Evolutionary conservation across 805 yeast genomes (phyloP).

Genomic region (Candida coquimbonensis): DNA sequence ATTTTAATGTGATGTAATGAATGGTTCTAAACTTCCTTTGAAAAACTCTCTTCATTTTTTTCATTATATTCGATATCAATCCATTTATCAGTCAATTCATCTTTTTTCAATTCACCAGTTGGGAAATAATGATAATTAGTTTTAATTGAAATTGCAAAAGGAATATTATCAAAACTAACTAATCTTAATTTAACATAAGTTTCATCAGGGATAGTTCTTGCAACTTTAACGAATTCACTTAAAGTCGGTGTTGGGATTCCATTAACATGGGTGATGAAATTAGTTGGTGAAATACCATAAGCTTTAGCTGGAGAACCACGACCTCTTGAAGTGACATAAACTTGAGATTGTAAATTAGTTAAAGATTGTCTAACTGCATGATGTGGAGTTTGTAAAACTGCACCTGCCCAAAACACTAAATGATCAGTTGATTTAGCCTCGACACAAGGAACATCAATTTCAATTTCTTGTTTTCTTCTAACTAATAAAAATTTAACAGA

Average conservation of each 20-base stretch:
- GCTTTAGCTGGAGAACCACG: slow-evolving; percentile 85
- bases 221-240: slow-evolving; percentile 57
- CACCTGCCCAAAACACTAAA: slow-evolving; percentile 78
- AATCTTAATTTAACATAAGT: slow-evolving; percentile 75
- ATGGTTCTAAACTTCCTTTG: slow-evolving; percentile 12
- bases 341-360: slow-evolving; percentile 69
- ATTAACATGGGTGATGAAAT: slow-evolving; percentile 85
- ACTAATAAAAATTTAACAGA: slow-evolving; percentile 54
- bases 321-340: slow-evolving; percentile 70
- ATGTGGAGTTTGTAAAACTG: slow-evolving; percentile 81
- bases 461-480: slow-evolving; percentile 60
- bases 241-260: slow-evolving; percentile 66
- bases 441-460: slow-evolving; percentile 57
- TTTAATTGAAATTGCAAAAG: slow-evolving; percentile 78
- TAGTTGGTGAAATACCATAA: slow-evolving; percentile 70
- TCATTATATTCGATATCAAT: slow-evolving; percentile 42
- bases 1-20: too few relatives aligned
- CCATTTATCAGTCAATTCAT: slow-evolving; percentile 43
- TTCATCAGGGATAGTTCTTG: slow-evolving; percentile 66
- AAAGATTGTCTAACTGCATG: slow-evolving; percentile 85
- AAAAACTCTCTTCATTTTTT: slow-evolving; percentile 22
- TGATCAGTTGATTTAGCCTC: slow-evolving; percentile 57
- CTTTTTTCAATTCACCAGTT: slow-evolving; percentile 53
- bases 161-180: slow-evolving; percentile 80
- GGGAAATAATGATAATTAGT: slow-evolving; percentile 88